A percentile compares a stretch with the other conserved stretches of the same genome.
Evolutionary conservation across 2,329 filamentous ascomycete species (phyloP).

Genomic region (Thelonectria rubi): DNA sequence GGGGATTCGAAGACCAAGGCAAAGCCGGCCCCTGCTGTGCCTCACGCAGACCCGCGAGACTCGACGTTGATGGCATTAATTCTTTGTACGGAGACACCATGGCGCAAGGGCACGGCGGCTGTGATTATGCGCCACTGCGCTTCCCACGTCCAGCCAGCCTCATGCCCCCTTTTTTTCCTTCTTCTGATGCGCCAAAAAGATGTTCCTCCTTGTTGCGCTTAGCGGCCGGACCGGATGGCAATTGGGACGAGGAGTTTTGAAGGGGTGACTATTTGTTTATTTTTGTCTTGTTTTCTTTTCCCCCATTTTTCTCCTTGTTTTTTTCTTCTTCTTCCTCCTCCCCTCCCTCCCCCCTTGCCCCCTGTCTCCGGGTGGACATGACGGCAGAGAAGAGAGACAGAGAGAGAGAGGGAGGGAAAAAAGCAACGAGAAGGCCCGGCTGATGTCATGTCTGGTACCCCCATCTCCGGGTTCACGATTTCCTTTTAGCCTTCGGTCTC

Average conservation of each 20-base stretch:
- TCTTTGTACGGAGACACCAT: slow-evolving; percentile 20
- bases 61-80: slow-evolving; percentile 9
- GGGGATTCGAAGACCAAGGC: background rate
- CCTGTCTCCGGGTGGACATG: slow-evolving; percentile 5
- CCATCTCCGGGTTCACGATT: slow-evolving; percentile 38
- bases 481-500: slow-evolving; percentile 28
- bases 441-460: slow-evolving; percentile 31
- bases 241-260: slow-evolving; percentile 27
- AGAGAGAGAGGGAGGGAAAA: background rate
- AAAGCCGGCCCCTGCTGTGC: background rate
- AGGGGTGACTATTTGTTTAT: slow-evolving; percentile 20
- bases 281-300: slow-evolving; percentile 15
- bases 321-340: slow-evolving; percentile 17
- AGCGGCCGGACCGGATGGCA: slow-evolving; percentile 28
- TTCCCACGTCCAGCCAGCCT: slow-evolving; percentile 8
- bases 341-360: slow-evolving; percentile 16
- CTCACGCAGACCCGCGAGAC: slow-evolving; percentile 5
- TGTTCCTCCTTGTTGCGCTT: slow-evolving; percentile 26
- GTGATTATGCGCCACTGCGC: slow-evolving; percentile 21
- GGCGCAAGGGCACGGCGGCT: slow-evolving; percentile 19
- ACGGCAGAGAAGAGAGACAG: background rate
- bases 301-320: slow-evolving; percentile 24
- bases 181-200: slow-evolving; percentile 16
- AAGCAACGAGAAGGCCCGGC: slow-evolving; percentile 20
- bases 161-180: slow-evolving; percentile 7